phyloP scores from a whole-genome alignment of 2,329 filamentous ascomycete genomes.

The Phialophora expanda region DNA sequence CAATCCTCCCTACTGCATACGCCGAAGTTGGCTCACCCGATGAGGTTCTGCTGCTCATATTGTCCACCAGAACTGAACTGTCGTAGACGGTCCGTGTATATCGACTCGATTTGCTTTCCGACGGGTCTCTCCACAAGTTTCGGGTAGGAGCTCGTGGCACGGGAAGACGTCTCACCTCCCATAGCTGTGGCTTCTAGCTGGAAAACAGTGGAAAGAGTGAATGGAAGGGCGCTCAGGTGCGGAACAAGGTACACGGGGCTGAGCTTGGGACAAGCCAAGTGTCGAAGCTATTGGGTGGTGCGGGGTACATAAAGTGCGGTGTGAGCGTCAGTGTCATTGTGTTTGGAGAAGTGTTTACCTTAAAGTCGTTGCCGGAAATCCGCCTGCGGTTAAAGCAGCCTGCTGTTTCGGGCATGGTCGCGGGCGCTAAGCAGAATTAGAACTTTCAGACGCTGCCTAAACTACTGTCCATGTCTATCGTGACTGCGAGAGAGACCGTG shows the following conservation, averaged over 20 bases:
- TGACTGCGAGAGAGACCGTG: too few species aligned
- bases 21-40: slow-evolving; percentile 61
- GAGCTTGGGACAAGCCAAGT: neutral
- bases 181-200: slow-evolving; percentile 36
- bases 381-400: too few species aligned
- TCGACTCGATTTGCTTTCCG: slow-evolving; percentile 80
- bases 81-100: slow-evolving; percentile 82
- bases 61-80: slow-evolving; percentile 84
- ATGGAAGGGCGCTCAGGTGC: neutral
- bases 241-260: neutral
- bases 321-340: neutral
- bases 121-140: slow-evolving; percentile 59
- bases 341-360: neutral
- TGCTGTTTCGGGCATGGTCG: too few species aligned
- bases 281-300: slow-evolving; percentile 3
- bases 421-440: too few species aligned
- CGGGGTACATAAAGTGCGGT: slow-evolving; percentile 6
- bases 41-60: slow-evolving; percentile 75
- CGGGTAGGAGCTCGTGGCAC: slow-evolving; percentile 53
- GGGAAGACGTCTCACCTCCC: slow-evolving; percentile 47
- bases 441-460: too few species aligned
- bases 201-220: neutral
- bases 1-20: neutral
- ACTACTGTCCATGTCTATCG: too few species aligned
- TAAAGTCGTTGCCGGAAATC: too few species aligned